Percentiles rank a stretch among this genome's conserved stretches.
Evolutionary conservation across 352 stramenopile genomes (phyloP).

Genomic region (Pythium phragmitis): DNA sequence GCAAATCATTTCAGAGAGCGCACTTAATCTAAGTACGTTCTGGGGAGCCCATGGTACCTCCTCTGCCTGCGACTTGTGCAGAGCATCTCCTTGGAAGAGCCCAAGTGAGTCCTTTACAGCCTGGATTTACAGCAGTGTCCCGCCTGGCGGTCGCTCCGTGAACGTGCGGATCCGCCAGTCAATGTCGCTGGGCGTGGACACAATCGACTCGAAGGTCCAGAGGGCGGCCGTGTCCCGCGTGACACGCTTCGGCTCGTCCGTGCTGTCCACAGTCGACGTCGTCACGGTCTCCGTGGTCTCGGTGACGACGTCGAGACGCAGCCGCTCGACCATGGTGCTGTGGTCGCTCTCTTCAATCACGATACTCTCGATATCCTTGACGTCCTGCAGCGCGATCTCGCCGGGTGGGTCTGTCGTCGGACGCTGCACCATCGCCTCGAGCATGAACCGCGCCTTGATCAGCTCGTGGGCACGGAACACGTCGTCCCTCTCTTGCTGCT

Average conservation of each 20-base stretch:
- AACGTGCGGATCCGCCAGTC: slow-evolving; percentile 60
- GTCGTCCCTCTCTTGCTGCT: slow-evolving; percentile 30
- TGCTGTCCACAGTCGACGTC: slow-evolving; percentile 22
- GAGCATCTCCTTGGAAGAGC: no score
- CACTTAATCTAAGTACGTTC: not conserved
- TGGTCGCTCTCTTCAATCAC: slow-evolving; percentile 34
- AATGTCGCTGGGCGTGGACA: slow-evolving; percentile 52
- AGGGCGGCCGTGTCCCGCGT: slow-evolving; percentile 31
- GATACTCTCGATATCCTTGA: slow-evolving; percentile 26
- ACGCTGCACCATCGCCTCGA: slow-evolving; percentile 18
- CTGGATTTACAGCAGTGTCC: slow-evolving; percentile 5
- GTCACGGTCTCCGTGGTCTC: slow-evolving; percentile 26
- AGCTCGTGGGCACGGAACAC: slow-evolving; percentile 23
- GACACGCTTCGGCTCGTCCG: slow-evolving; percentile 12
- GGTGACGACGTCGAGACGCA: slow-evolving; percentile 28
- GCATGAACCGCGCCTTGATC: slow-evolving; percentile 23
- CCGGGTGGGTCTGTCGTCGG: not conserved
- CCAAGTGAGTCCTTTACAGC: not conserved
- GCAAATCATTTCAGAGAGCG: no score
- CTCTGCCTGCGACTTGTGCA: no score
- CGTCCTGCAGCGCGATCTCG: slow-evolving; percentile 8
- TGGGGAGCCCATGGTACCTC: no score
- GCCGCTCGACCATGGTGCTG: slow-evolving; percentile 26
- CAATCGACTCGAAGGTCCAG: slow-evolving; percentile 58
- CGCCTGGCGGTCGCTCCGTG: slow-evolving; percentile 22